Base-by-base conservation (phyloP, 805 yeast genomes). In the Saccharomyces mikatae region DNA sequence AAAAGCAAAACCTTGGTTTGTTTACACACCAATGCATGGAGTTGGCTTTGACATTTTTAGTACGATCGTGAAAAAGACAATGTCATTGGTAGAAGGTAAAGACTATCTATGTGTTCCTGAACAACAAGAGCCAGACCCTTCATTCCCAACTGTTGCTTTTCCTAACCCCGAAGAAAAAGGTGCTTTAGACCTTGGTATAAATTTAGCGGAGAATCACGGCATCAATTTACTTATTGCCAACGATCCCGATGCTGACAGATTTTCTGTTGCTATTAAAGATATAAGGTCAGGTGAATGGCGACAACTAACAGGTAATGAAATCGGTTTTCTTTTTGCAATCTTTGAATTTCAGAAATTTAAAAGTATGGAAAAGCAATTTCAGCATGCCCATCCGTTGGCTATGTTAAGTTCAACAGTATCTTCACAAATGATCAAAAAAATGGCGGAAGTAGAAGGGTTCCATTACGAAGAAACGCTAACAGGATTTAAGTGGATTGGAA, bases 401-500 rank as follows among this genome's bases (percentile, higher is more conserved):
- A 71, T 92, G 69, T 69, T 92, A 48, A 89, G 87, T 65, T 90
- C 98, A 0, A 89, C 98, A 0, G 98, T 94, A 0, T 90, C 97
- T 0, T 89, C 97, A 4, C 95, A 87, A 64, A 80, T 90, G 76
- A 74, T 91, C 49, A 72, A 74, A 9, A 73, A 83, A 2, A 81
- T 90, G 83, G 94, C 96, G 0, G 68, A 75, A 3, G 65, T 63
- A 4, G 75, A 80, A 48, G 84, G 85, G 0, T 84, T 86, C 65
- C 74, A 80, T 48, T 87, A 78, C 69, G 77, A 74, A 46, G 97
- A 94, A 58, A 92, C 98, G 0, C 76, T 92, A 54, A 92, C 98
- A 0, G 99, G 99, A 1, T 92, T 92, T 75, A 92, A 92, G 71
- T 92, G 99, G 99, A 85, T 92, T 41, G 99, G 98, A 3, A 92